Evolutionary conservation across 2,329 filamentous ascomycete species (phyloP), one percentile per base, ranked within the genome.

Genomic region (Pseudogymnoascus sp.): DNA sequence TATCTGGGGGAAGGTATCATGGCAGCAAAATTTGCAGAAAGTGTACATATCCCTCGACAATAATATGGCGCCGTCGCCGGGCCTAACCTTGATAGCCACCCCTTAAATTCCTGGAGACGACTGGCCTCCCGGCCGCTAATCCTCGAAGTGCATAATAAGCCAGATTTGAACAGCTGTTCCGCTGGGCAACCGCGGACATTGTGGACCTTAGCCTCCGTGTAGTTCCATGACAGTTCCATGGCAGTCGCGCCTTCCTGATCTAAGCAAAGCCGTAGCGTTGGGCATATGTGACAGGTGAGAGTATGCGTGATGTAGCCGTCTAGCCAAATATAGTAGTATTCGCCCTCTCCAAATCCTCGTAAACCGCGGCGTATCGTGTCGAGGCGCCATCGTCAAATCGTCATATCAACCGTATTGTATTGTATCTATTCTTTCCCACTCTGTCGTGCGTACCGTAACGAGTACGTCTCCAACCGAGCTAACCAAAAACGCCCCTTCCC

Each of bases 341-440:
- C 41, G 41, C 12, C 14, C 22, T 50, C 25, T 50, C 43, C 14
- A 6, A 3, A 50, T 16, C 43, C 14, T 50, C 43, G 43, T 50
- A 50, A 50, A 50, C 22, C 43, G 25, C 43, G 25, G 25, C 12
- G 41, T 50, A 50, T 50, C 43, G 30, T 50, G n/a, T 50, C n/a
- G 25, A 50, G 25, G 20, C 43, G 43, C 43, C 43, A 50, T 50
- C 43, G 43, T 50, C 43, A 50, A 50, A 16, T 50, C 43, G 43
- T 50, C 43, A 50, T 30, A 50, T 50, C 22, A 50, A 14, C 25
- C 30, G 43, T n/a, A 16, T 30, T 50, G 43, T 28, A 16, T 30
- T 28, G 11, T 22, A 16, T 30, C 43, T 16, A 50, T 50, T 16
- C 14, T 30, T 16, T n/a, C 8, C 43, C 14, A 28, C 14, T 16